These are phyloP conservation scores for Fusarium sp. DNA, from an alignment of 2,329 filamentous ascomycete genomes.

Conservation along the genomic window DNA sequence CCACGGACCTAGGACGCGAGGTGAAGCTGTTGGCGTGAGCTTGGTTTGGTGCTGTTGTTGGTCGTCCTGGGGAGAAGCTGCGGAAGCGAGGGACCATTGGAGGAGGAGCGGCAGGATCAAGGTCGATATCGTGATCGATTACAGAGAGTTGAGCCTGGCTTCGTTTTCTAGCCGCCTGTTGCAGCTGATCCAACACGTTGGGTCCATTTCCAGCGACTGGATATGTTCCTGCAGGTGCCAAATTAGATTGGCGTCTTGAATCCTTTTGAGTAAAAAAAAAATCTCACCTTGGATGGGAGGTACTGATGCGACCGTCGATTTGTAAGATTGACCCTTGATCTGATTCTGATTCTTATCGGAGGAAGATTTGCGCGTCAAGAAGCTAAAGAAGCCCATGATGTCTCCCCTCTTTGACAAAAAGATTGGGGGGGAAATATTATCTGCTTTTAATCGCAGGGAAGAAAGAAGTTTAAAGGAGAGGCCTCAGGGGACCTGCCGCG, in stretches of 20 bases:
- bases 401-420: neutral
- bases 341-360: slow-evolving; percentile 9
- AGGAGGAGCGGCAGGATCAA: slow-evolving; percentile 24
- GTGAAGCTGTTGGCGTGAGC: slow-evolving; percentile 7
- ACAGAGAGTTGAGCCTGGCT: slow-evolving; percentile 39
- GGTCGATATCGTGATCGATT: slow-evolving; percentile 6
- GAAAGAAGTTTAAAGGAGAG: slow-evolving; percentile 12
- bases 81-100: slow-evolving; percentile 35
- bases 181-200: slow-evolving; percentile 42
- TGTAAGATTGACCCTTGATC: slow-evolving; percentile 43
- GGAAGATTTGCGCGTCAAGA: slow-evolving; percentile 38
- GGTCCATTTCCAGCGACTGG: slow-evolving; percentile 45
- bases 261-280: neutral
- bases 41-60: slow-evolving; percentile 40
- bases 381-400: slow-evolving; percentile 46
- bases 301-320: slow-evolving; percentile 39
- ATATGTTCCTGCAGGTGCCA: slow-evolving; percentile 38
- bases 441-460: slow-evolving; percentile 5
- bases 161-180: slow-evolving; percentile 43
- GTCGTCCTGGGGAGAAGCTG: slow-evolving; percentile 22
- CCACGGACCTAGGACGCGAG: slow-evolving; percentile 29
- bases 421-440: neutral
- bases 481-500: slow-evolving; percentile 30
- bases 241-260: neutral
- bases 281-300: slow-evolving; percentile 42